Evolutionary conservation across 1,139 yeast genomes (phyloP).

Genomic region (Candida buenavistaensis): DNA sequence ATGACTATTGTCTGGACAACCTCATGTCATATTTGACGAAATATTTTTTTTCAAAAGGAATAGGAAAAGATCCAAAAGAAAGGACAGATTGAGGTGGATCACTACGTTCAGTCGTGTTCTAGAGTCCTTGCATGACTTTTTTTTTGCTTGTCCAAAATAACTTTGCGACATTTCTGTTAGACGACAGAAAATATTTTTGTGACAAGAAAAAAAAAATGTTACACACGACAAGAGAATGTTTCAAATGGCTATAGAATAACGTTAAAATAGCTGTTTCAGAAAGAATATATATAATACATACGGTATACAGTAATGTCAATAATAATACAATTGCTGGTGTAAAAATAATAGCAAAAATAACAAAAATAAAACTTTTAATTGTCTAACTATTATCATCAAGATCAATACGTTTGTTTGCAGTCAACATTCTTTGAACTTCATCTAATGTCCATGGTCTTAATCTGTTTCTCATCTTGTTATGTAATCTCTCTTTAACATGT

Average conservation of each 20-base stretch:
- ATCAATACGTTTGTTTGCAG: conserved; percentile 32
- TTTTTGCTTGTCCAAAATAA: too few species aligned
- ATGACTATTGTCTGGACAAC: not conserved
- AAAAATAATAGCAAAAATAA: not conserved
- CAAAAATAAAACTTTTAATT: not conserved
- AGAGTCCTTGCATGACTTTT: too few species aligned
- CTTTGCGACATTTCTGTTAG: too few species aligned
- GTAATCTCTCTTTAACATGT: conserved; percentile 30
- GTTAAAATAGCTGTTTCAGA: too few species aligned
- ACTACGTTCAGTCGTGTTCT: too few species aligned
- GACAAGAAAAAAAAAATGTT: conserved; percentile 1
- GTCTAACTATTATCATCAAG: conserved; percentile 21
- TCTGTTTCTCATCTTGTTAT: conserved; percentile 34
- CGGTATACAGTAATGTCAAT: too few species aligned
- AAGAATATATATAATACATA: too few species aligned
- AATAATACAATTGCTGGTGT: too few species aligned
- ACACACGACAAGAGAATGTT: not conserved
- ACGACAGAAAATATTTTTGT: too few species aligned
- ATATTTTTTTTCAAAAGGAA: not conserved
- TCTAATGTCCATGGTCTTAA: conserved; percentile 39
- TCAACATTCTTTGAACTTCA: conserved; percentile 40
- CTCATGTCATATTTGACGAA: not conserved
- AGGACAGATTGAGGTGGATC: too few species aligned
- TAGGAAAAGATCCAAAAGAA: not conserved
- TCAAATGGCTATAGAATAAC: too few species aligned